Percentiles rank a stretch among this genome's conserved stretches.
Conservation (phyloP, 768 basidiomycete genomes). For the Sistotremastrum niveocremeum region DNA sequence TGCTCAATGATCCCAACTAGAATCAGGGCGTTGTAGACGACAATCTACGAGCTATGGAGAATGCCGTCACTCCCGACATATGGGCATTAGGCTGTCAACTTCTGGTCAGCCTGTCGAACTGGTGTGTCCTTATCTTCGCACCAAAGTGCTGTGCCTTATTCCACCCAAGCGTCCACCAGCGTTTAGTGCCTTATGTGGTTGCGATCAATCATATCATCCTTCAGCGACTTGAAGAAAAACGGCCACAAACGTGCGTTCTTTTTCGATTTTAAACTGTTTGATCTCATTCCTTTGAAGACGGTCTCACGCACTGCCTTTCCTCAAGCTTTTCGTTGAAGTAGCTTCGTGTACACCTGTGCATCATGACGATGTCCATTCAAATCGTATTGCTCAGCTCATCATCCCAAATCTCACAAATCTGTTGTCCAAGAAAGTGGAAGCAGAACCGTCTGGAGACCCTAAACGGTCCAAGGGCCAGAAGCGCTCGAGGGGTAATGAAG, state of each 20-base stretch:
- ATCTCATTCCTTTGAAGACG: conserved; percentile 4
- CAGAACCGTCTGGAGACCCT: conserved; percentile 12
- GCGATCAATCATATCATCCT: conserved; percentile 38
- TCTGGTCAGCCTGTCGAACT: conserved; percentile 31
- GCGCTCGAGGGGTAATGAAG: conserved; percentile 56
- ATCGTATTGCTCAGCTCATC: conserved; percentile 41
- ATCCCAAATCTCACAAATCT: conserved; percentile 36
- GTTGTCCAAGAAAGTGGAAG: conserved; percentile 27
- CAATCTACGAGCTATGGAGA: conserved; percentile 39
- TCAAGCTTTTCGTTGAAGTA: conserved; percentile 35
- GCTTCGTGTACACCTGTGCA: conserved; percentile 30
- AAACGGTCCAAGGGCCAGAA: conserved; percentile 51
- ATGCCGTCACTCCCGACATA: conserved; percentile 33
- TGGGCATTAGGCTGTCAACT: conserved; percentile 42
- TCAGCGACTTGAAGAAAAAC: conserved; percentile 48
- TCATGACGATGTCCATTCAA: conserved; percentile 30
- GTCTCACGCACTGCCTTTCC: conserved; percentile 25
- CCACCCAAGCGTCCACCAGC: conserved; percentile 31
- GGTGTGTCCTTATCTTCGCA: conserved; percentile 6
- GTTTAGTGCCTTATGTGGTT: conserved; percentile 42
- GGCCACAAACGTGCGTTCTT: conserved; percentile 28
- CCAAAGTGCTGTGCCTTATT: not conserved
- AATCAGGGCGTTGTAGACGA: conserved; percentile 36
- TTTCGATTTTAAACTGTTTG: not conserved
- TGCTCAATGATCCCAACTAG: conserved; percentile 21